phyloP scores from a whole-genome alignment of 495 filamentous ascomycete genomes.

The Amphirosellinia nigrospora region DNA sequence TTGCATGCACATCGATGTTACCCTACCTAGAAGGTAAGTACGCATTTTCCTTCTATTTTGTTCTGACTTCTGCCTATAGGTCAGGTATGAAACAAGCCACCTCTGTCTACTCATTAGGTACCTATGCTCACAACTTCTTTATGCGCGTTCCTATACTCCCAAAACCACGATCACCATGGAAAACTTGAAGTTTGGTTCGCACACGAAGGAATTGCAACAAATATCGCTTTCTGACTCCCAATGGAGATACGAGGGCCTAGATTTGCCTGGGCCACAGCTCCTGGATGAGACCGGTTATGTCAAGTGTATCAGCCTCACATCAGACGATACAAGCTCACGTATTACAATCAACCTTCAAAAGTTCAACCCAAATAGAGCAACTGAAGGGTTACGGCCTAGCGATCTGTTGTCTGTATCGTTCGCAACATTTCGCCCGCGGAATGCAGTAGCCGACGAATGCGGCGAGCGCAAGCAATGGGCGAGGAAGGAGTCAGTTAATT shows the following conservation, averaged over 20 bases:
- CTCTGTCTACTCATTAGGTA: background rate
- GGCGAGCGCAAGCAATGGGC: slow-evolving; percentile 39
- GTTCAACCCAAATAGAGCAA: slow-evolving; percentile 45
- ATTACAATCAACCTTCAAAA: slow-evolving; percentile 41
- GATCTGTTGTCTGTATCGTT: slow-evolving; percentile 48
- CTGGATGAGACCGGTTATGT: slow-evolving; percentile 15
- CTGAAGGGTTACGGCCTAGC: slow-evolving; percentile 35
- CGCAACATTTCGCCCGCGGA: slow-evolving; percentile 47
- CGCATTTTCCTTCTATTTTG: too few species aligned
- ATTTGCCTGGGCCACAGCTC: background rate
- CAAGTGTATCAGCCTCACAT: slow-evolving; percentile 40
- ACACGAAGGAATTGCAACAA: slow-evolving; percentile 10
- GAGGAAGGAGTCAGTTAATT: slow-evolving; percentile 49
- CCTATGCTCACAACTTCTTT: background rate
- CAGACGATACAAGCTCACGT: slow-evolving; percentile 38
- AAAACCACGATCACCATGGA: slow-evolving; percentile 4
- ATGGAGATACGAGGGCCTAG: slow-evolving; percentile 20
- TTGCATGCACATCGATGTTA: too few species aligned
- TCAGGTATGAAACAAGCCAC: too few species aligned
- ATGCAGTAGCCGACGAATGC: slow-evolving; percentile 20
- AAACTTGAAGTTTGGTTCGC: background rate
- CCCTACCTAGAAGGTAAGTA: too few species aligned
- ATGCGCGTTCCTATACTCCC: background rate
- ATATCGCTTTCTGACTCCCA: slow-evolving; percentile 14
- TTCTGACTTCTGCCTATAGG: too few species aligned